Evolutionary conservation across 2,329 filamentous ascomycete species (phyloP), one percentile per base, ranked within the genome.

Genomic region (Tympanopsis confertula): DNA sequence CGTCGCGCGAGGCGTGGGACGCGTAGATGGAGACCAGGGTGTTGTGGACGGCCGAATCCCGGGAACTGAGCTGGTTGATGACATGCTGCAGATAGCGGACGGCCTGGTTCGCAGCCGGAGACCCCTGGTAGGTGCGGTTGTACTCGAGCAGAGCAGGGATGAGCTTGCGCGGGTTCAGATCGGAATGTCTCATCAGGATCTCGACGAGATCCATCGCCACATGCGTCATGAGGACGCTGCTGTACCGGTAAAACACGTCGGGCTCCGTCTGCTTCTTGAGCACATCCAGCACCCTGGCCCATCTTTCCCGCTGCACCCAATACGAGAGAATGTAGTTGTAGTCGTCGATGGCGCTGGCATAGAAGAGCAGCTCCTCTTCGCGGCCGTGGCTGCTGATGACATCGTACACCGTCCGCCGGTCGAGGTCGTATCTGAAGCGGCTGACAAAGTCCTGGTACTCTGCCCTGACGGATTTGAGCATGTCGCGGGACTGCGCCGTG

Each of bases 11-110:
- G 2, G 82, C 68, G 47, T 91, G 82, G 0, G 88, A 87, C 3
- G 91, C 91, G 55, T 95, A 94, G 37, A 98, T 89, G 5, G 89
- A 94, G 36, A 98, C 86, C 4, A 98, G 74, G 0, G 91, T 95
- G 56, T 98, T 98, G 64, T 98, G 91, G 10, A 98, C 82, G 2
- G 91, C 89, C 3, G 91, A 79, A 50, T 89, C 73, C 41, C 80
- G 71, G 38, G 87, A 82, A 55, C 82, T 71, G 50, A 88, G 71
- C 62, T 88, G 75, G 62, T 94, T 89, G 51, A 98, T 88, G 41
- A 87, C 86, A 56, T 89, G 94, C 46, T 88, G 85, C 15, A 98
- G 77, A 54, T 96, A 98, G 29, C 91, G 78, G 29, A 96, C 71
- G 1, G 91, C 91, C 63, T 98, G 91, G 49, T 96, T 96, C 54